phyloP scores from a whole-genome alignment of 495 filamentous ascomycete species.

The Apiosordaria backusii region DNA sequence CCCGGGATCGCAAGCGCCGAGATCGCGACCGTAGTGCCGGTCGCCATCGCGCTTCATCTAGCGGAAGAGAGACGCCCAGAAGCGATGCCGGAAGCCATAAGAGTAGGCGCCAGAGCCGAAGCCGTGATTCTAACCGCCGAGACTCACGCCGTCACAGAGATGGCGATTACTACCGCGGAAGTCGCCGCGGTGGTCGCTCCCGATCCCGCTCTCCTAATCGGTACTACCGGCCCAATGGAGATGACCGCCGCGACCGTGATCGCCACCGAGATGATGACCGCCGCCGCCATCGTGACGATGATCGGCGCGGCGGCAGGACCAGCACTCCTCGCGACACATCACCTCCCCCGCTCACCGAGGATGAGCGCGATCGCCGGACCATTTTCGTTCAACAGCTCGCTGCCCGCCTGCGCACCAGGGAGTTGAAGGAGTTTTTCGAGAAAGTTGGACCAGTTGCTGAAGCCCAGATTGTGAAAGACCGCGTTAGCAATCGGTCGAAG shows the following conservation, averaged over 20 bases:
- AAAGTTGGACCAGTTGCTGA: constrained; percentile 95
- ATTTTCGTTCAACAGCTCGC: constrained; percentile 98
- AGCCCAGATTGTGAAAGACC: constrained; percentile 98
- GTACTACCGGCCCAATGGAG: constrained; percentile 68
- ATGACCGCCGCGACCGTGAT: constrained; percentile 52
- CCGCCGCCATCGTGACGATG: constrained; percentile 48
- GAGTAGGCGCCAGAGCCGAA: constrained; percentile 79
- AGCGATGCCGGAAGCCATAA: constrained; percentile 83
- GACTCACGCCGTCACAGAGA: constrained; percentile 77
- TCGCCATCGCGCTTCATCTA: constrained; percentile 37
- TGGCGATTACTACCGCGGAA: constrained; percentile 72
- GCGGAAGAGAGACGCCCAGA: constrained; percentile 57
- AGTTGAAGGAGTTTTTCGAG: constrained; percentile 93
- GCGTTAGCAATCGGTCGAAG: constrained; percentile 94
- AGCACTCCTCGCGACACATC: constrained; percentile 53
- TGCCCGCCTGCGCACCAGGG: constrained; percentile 83
- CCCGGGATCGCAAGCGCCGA: constrained; percentile 59
- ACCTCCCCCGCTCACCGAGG: constrained; percentile 74
- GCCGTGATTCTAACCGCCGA: constrained; percentile 74
- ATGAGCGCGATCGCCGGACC: constrained; percentile 93
- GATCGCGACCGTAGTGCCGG: constrained; percentile 68
- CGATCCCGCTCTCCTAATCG: constrained; percentile 76
- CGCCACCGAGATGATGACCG: constrained; percentile 43
- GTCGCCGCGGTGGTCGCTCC: constrained; percentile 50
- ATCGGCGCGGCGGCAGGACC: constrained; percentile 50